Evolutionary conservation across 164 flowering plant species (phyloP).

Genomic region (Sextonia rubra): DNA sequence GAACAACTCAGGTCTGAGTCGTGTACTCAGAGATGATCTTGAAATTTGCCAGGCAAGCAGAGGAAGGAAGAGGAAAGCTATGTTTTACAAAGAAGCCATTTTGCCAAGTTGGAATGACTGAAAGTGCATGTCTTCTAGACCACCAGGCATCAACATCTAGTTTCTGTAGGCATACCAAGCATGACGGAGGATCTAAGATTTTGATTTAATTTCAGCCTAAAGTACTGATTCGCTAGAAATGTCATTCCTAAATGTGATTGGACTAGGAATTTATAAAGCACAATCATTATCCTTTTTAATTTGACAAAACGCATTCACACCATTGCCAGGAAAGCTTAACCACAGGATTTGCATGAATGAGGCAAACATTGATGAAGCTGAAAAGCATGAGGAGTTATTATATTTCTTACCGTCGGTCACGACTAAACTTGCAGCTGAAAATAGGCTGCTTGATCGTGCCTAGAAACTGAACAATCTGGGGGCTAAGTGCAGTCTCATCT

Average conservation of each 20-base stretch:
- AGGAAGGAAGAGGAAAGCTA: background rate
- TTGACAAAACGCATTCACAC: background rate
- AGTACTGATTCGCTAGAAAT: too few relatives aligned
- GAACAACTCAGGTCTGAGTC: background rate
- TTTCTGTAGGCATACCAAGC: background rate
- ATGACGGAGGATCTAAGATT: background rate
- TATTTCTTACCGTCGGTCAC: slow-evolving; percentile 54
- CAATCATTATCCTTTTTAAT: background rate
- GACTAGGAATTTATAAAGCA: background rate
- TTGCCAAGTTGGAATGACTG: background rate
- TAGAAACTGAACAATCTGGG: slow-evolving; percentile 84
- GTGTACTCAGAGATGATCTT: background rate
- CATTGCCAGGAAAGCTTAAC: background rate
- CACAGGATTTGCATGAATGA: background rate
- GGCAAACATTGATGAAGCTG: background rate
- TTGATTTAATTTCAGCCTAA: background rate
- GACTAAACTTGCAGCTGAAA: slow-evolving; percentile 88
- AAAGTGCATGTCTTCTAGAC: background rate
- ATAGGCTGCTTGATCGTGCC: slow-evolving; percentile 79
- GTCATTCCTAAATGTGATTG: background rate
- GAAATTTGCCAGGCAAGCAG: background rate
- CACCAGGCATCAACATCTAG: background rate
- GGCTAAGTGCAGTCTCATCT: slow-evolving; percentile 62
- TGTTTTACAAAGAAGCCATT: background rate
- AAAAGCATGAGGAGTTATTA: background rate